Percentiles rank a stretch among this genome's conserved stretches.
These are phyloP conservation scores for Fusarium chuoi DNA, from an alignment of 2,329 filamentous ascomycete species.

Conservation along the genomic window DNA sequence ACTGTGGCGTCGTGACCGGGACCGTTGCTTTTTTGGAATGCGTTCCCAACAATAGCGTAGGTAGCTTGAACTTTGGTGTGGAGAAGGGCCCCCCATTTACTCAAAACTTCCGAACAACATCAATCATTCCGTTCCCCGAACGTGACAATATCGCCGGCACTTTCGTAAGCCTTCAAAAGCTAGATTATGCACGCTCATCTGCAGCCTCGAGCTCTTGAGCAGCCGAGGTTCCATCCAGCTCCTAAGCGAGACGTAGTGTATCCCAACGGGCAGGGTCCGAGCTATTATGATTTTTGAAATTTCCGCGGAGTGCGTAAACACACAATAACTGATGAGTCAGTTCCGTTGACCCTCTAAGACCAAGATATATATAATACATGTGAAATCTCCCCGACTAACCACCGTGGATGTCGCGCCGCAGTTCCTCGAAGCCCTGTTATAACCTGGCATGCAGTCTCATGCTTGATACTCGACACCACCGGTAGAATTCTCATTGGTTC, in stretches of 20 bases:
- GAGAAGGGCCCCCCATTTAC: neutral
- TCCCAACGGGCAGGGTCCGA: neutral
- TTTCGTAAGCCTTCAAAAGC: neutral
- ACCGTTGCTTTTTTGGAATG: neutral
- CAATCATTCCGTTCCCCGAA: neutral
- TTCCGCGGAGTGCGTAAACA: neutral
- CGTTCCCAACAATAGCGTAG: neutral
- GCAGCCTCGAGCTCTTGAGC: neutral
- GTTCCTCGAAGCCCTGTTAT: neutral
- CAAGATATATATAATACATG: neutral
- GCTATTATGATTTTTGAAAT: constrained; percentile 34
- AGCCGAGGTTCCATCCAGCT: neutral
- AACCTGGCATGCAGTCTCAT: neutral
- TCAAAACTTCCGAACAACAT: neutral
- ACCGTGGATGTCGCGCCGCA: neutral
- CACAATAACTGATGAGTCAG: neutral
- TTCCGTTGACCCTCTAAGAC: neutral
- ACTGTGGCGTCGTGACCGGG: neutral
- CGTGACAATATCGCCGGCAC: neutral
- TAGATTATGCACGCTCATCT: neutral
- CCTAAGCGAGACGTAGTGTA: neutral
- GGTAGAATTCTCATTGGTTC: neutral
- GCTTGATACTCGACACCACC: neutral
- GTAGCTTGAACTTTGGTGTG: neutral
- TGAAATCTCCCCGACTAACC: neutral